Base-by-base conservation (phyloP, 2,329 filamentous ascomycete species). In the Cercospora canescens region DNA sequence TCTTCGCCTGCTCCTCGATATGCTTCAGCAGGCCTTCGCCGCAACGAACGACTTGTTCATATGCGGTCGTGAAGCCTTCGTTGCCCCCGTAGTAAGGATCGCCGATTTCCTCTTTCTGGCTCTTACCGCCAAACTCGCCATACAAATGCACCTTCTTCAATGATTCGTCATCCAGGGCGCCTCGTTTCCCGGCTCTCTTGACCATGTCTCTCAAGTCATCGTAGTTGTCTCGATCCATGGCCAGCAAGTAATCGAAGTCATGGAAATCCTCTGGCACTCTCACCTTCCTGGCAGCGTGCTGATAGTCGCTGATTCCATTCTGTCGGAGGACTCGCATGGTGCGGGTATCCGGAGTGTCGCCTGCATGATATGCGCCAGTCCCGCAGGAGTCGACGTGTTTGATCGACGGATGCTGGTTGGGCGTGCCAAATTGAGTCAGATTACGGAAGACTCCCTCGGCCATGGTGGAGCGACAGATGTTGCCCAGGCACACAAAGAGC, bases 401-500 rank as follows among this genome's bases (percentile, higher is more conserved):
- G 75, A 97, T 88, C 73, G 85, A 82, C 12, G 81, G 77, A 62
- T 83, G 78, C 0, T 77, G 66, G 7, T 73, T 54, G 6, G 70
- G 41, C 74, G 88, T 88, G 26, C 86, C 83, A 55, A 86, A 79
- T 65, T 89, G 72, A 8, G 80, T 86, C 45, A 95, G 81, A 67
- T 89, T 87, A 65, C 88, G 88, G 81, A 99, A 98, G 70, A 97
- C 91, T 58, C 92, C 95, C 83, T 98, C 94, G 54, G 94, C 93
- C 95, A 99, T 98, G 34, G 95, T 92, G 7, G 93, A 97, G 67
- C 88, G 86, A 75, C 86, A 99, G 76, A 98, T 98, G 80, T 99
- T 99, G 78, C 95, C 95, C 35, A 98, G 86, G 81, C 95, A 99
- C 73, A 98, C 94, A 77, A 98, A 98, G 60, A 98, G 87, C 39